Base-by-base conservation (phyloP, 805 yeast species). In the Yamadazyma ubonensis region DNA sequence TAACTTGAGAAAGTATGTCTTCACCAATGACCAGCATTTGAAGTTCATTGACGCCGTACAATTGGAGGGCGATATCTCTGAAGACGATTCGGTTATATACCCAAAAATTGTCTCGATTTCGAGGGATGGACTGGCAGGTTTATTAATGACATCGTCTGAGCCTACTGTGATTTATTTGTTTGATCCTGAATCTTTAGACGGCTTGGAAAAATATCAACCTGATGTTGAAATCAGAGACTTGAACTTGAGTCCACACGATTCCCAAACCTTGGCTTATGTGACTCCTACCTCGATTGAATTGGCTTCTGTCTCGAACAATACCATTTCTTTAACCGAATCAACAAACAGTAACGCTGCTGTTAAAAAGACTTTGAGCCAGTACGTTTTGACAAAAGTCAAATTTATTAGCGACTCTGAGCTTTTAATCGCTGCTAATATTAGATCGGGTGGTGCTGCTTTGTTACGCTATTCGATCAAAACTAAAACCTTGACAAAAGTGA, bases 1-100 rank as follows among this genome's bases (percentile, higher is more conserved):
- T 51, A 90, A 85, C 61, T 59, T 91, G 53, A 68, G 96, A 42
- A 81, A 82, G 56, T 85, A 76, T 52, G 69, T 70, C 16, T 79
- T 64, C 53, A 76, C 74, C 41, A 48, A 48, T 19, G 75, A 79
- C 39, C 81, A 82, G 33, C 86, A 79, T 55, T 64, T 81, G 49
- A 75, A 77, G 45, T 79, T 76, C 50, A 70, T 75, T 12, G 79
- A 75, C 40, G 73, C 84, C 20, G 75, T 78, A 33, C 88, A 83
- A 58, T 64, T 78, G 44, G 80, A 41, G 61, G 78, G 68, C 51
- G 37, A 73, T 46, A 45, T 61, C 70, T 36, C 44, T 45, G 48
- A 51, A 31, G 63, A 58, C 11, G 53, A 54, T 28, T 18, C 42
- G 18, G 77, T 75, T 9, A 83, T 77, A 32, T 85, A 83, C 54